Base-by-base conservation (phyloP, 2,329 filamentous ascomycete species). In the Chaetothyriales sp. region DNA sequence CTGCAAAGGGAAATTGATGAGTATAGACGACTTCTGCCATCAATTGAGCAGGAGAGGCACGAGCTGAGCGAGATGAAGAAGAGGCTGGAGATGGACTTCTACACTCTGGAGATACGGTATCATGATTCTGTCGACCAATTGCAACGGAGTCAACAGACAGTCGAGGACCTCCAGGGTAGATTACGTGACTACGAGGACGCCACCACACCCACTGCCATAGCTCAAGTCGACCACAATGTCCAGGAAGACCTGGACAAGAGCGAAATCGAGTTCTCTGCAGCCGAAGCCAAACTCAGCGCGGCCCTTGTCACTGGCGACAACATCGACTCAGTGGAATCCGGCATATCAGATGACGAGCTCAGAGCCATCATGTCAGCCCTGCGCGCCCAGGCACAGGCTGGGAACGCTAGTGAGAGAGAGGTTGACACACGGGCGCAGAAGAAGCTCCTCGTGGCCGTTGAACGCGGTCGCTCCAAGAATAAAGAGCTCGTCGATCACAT, bases 21-120 rank as follows among this genome's bases (percentile, higher is more conserved):
- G 56, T 73, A 72, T 54, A 66, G 69, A 55, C 67, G 68, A 47
- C 64, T 73, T 18, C 58, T 74, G 46, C 69, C 71, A 5, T 68
- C 66, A 46, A 71, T 73, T 52, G 72, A 74, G 53, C 70, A 72
- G 58, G 71, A 74, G 51, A 67, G 69, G 51, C 69, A 68, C 54
- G 72, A 74, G 53, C 67, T 73, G 43, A 70, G 71, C 53, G 68
- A 69, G 45, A 62, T 73, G 54, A 73, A 73, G 59, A 73, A 72
- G 51, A 66, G 72, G 53, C 62, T 74, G 8, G 70, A 73, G 54
- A 71, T 72, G 54, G 70, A 74, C 57, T 73, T 73, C 51, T 69
- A 72, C 54, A 67, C 69, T 13, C 64, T 74, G 15, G 70, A 68
- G 6, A 70, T 71, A 53, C 64, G 70, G 15, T 65, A 72, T 18